Base-by-base conservation (phyloP, 2,329 filamentous ascomycete species). In the Aspergillus neoniger region DNA sequence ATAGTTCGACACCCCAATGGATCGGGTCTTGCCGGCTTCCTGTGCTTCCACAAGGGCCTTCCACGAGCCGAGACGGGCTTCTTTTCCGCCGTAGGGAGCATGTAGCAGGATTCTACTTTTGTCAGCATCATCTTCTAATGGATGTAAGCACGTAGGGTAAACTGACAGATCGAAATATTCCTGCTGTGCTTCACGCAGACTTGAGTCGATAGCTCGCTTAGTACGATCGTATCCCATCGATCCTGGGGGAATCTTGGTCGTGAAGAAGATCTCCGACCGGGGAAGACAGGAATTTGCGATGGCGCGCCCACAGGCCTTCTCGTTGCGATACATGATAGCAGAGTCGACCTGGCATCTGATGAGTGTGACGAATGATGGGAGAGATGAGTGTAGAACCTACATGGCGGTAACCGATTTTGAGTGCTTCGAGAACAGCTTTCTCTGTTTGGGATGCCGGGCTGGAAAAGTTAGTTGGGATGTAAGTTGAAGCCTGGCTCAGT, bases 1-100 rank as follows among this genome's bases (percentile, higher is more conserved):
- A 70, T 85, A 95, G 75, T 95, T 95, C 70, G 87, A 91, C 1
- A 95, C 89, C 0, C 91, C 91, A 23, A 86, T 90, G 63, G 84
- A 87, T 70, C 78, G 87, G 30, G 92, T 80, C 76, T 92, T 87
- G 0, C 91, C 90, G 1, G 86, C 88, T 4, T 83, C 75, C 30
- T 93, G 86, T 0, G 91, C 90, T 77, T 94, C 91, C 67, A 91
- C 88, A 0, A 95, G 78, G 0, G 91, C 91, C 66, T 79, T 83
- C 91, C 91, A 95, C 69, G 88, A 91, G 39, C 89, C 87, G 55
- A 90, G 73, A 4, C 91, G 82, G 7, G 86, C 87, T 67, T 84
- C 75, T 68, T 82, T 86, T 1, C 91, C 91, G 5, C 91, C 91
- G 67, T 91, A 91, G 0, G 91, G 91, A 51, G 87, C 90, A 71